Evolutionary conservation across 2,329 filamentous ascomycete species (phyloP).

Genomic region (Cladosporium sp.): DNA sequence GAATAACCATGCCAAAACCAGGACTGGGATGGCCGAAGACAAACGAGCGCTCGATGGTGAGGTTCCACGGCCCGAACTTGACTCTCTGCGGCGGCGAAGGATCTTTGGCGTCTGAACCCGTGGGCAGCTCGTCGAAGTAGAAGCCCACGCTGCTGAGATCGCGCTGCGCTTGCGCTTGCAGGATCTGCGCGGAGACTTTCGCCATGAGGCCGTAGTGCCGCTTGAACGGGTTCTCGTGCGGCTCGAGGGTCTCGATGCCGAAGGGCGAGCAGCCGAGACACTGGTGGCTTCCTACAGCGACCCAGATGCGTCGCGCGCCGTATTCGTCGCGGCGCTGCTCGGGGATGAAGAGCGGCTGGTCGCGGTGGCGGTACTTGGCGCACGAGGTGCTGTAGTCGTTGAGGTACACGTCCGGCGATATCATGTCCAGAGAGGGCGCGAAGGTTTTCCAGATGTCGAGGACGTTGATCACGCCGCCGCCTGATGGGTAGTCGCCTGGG

Average conservation of each 20-base stretch:
- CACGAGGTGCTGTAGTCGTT: constrained; percentile 52
- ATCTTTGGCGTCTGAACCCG: constrained; percentile 32
- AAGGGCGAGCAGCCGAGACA: constrained; percentile 46
- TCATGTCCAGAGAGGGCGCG: constrained; percentile 49
- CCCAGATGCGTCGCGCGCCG: constrained; percentile 48
- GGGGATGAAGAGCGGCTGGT: constrained; percentile 54
- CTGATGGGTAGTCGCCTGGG: constrained; percentile 53
- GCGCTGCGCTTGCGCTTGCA: constrained; percentile 48
- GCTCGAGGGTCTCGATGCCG: constrained; percentile 46
- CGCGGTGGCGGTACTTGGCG: constrained; percentile 46
- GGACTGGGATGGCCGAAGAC: constrained; percentile 49
- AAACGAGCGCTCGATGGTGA: constrained; percentile 48
- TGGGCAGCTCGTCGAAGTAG: constrained; percentile 45
- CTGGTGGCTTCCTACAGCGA: constrained; percentile 45
- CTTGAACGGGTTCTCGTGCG: constrained; percentile 38
- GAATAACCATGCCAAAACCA: constrained; percentile 48
- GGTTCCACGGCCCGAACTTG: constrained; percentile 38
- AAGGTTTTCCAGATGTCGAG: constrained; percentile 50
- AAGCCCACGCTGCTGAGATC: constrained; percentile 44
- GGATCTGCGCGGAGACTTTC: constrained; percentile 39
- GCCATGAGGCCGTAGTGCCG: constrained; percentile 46
- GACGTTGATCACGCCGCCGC: constrained; percentile 46
- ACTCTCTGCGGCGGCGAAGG: constrained; percentile 36
- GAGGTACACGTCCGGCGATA: constrained; percentile 54
- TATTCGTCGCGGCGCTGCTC: constrained; percentile 55